Percentiles rank a stretch among this genome's conserved stretches.
Conservation (phyloP, 257 asterid genomes). For the Cruciata laevipes region DNA sequence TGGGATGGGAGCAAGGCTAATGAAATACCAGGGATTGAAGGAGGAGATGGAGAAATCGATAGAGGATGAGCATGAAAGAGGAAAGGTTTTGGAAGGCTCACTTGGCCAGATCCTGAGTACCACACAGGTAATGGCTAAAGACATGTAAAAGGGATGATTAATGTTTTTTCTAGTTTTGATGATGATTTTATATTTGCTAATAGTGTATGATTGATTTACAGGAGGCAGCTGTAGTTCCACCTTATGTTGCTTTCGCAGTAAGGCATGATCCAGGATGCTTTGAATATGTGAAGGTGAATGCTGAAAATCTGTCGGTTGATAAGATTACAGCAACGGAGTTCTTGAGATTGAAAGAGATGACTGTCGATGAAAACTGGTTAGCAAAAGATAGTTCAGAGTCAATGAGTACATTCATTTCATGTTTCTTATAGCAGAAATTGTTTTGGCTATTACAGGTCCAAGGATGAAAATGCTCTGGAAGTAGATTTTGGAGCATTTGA, state of each 20-base stretch:
- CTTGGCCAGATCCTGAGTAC: conserved; percentile 62
- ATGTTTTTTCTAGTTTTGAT: neutral
- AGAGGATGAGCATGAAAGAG: conserved; percentile 61
- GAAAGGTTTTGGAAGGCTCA: conserved; percentile 54
- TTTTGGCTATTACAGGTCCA: conserved; percentile 41
- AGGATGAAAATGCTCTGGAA: conserved; percentile 68
- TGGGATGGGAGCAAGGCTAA: conserved; percentile 53
- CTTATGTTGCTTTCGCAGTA: conserved; percentile 63
- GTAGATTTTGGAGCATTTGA: conserved; percentile 68
- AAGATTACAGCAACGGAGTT: conserved; percentile 49
- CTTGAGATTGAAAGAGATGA: conserved; percentile 59
- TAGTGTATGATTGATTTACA: conserved; percentile 22
- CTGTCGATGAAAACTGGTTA: conserved; percentile 59
- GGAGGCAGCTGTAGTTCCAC: conserved; percentile 82
- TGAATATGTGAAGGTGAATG: conserved; percentile 65
- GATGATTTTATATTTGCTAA: neutral
- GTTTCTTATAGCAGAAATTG: neutral
- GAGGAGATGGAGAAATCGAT: conserved; percentile 65
- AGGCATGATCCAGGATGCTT: conserved; percentile 65
- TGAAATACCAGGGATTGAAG: conserved; percentile 54
- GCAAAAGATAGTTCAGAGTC: neutral
- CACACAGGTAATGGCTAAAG: conserved; percentile 35
- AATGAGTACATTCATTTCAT: neutral
- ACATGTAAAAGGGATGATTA: neutral
- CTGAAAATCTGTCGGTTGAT: conserved; percentile 42